These are phyloP conservation scores for Sparassis latifolia DNA, from an alignment of 1,284 basidiomycete species.

Conservation along the genomic window DNA sequence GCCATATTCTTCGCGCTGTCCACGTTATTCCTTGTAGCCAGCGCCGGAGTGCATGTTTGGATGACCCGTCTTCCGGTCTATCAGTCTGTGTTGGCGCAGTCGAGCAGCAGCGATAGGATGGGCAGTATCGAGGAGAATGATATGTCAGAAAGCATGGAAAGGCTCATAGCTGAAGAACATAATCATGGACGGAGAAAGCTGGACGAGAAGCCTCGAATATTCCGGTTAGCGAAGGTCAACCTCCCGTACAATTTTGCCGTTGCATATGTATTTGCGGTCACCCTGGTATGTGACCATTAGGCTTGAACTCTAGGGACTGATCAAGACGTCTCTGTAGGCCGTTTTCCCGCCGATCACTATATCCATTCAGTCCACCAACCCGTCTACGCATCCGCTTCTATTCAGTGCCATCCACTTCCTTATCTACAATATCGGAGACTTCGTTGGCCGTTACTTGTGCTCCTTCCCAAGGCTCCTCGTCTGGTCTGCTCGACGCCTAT, in stretches of 20 bases:
- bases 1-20: conserved; percentile 69
- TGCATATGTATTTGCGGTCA: conserved; percentile 71
- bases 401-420: conserved; percentile 72
- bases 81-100: conserved; percentile 35
- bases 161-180: neutral
- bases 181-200: neutral
- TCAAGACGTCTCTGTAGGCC: conserved; percentile 56
- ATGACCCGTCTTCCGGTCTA: conserved; percentile 54
- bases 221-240: conserved; percentile 60
- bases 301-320: conserved; percentile 3
- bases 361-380: conserved; percentile 61
- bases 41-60: conserved; percentile 47
- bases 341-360: conserved; percentile 84
- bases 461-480: conserved; percentile 60
- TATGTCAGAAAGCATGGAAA: too few species aligned
- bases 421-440: conserved; percentile 73
- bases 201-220: conserved; percentile 28
- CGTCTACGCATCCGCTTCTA: conserved; percentile 51
- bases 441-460: conserved; percentile 69
- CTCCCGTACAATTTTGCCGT: conserved; percentile 65
- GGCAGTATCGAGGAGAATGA: too few species aligned
- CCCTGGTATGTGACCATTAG: conserved; percentile 51
- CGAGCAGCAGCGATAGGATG: conserved; percentile 32
- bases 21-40: conserved; percentile 53
- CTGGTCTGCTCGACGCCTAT: conserved; percentile 61